These are phyloP conservation scores for Phytophthora aleatoria DNA, from an alignment of 352 stramenopile species.

Conservation along the genomic window DNA sequence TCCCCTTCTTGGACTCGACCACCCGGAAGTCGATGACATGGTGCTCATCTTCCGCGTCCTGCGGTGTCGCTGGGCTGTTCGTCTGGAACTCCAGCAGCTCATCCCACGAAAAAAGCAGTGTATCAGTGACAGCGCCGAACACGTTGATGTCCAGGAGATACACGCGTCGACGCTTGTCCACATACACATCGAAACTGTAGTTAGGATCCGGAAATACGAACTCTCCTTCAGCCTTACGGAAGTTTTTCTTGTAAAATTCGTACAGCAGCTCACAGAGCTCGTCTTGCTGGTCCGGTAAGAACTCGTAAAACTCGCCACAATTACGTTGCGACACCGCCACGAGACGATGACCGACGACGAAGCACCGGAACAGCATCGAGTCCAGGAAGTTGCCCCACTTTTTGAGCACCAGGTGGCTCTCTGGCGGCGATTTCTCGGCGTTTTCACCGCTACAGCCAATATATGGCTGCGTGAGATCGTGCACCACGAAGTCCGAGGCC, in stretches of 20 bases:
- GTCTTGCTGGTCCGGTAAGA: conserved; percentile 82
- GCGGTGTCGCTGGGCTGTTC: conserved; percentile 10
- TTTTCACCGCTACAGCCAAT: conserved; percentile 53
- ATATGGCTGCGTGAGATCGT: conserved; percentile 91
- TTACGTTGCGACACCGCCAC: conserved; percentile 93
- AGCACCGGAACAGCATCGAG: conserved; percentile 96
- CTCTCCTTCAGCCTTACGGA: conserved; percentile 22
- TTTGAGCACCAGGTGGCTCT: conserved; percentile 89
- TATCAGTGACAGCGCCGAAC: conserved; percentile 91
- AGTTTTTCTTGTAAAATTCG: conserved; percentile 65
- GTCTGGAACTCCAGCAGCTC: conserved; percentile 64
- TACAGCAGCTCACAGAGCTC: conserved; percentile 69
- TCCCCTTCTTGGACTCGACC: conserved; percentile 66
- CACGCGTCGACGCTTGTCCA: conserved; percentile 92
- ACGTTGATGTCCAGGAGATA: conserved; percentile 97
- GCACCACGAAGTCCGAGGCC: conserved; percentile 86
- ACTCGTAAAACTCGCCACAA: conserved; percentile 92
- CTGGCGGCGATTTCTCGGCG: conserved; percentile 7
- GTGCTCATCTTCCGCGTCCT: conserved; percentile 45
- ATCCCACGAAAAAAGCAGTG: conserved; percentile 93
- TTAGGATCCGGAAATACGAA: conserved; percentile 72
- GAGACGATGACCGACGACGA: conserved; percentile 81
- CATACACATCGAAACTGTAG: conserved; percentile 94
- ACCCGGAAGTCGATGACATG: conserved; percentile 80
- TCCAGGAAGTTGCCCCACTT: conserved; percentile 96